These are phyloP conservation scores for Talaromyces borbonicus DNA, from an alignment of 495 filamentous ascomycete genomes.

Conservation along the genomic window DNA sequence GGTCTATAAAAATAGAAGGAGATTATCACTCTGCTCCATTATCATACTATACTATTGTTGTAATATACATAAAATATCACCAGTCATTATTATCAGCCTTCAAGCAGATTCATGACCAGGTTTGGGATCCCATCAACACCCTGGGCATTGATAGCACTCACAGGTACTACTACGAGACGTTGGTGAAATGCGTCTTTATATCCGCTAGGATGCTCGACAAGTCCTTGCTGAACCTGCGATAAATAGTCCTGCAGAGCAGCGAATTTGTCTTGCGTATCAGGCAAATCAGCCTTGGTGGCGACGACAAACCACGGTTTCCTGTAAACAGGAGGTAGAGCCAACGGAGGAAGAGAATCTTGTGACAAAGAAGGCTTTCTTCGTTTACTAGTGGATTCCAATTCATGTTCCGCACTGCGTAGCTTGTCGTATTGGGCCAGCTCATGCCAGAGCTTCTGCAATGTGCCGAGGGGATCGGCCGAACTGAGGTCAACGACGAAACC, in stretches of 20 bases:
- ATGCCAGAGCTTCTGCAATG: constrained; percentile 73
- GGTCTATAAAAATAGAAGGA: no score
- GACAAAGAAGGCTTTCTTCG: not conserved
- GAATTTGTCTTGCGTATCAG: constrained; percentile 70
- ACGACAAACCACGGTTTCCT: constrained; percentile 96
- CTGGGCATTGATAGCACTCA: constrained; percentile 80
- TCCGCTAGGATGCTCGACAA: constrained; percentile 59
- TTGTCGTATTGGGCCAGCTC: constrained; percentile 83
- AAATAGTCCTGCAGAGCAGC: constrained; percentile 57
- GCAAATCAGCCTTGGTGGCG: constrained; percentile 87
- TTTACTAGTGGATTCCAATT: constrained; percentile 11
- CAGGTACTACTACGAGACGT: constrained; percentile 60
- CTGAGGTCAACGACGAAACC: constrained; percentile 89
- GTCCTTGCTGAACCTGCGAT: constrained; percentile 44
- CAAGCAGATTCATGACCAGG: constrained; percentile 65
- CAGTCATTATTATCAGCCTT: no score
- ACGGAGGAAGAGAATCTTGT: constrained; percentile 19
- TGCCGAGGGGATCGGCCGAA: constrained; percentile 64
- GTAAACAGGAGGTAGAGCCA: constrained; percentile 53
- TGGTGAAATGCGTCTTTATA: constrained; percentile 57
- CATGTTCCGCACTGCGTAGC: constrained; percentile 50
- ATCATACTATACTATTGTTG: no score
- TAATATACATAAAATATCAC: no score
- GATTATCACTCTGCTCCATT: no score
- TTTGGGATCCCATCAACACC: constrained; percentile 71